Evolutionary conservation across 179 eudicot genomes (phyloP).

Genomic region (Monotropa hypopitys): DNA sequence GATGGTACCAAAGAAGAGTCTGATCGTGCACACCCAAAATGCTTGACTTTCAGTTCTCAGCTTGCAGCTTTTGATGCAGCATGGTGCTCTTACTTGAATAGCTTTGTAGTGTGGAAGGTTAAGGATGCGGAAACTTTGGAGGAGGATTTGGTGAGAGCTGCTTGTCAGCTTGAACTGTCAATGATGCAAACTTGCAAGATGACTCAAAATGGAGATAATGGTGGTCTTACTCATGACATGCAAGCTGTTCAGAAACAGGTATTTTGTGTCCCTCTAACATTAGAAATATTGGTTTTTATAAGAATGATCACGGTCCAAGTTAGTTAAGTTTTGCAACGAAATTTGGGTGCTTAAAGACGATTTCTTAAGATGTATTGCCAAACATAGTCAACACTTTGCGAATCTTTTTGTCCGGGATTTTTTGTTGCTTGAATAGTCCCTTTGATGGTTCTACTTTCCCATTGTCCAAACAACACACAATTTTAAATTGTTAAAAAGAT

Average conservation of each 20-base stretch:
- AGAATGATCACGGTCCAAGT: neutral
- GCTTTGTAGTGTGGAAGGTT: conserved; percentile 88
- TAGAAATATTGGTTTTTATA: neutral
- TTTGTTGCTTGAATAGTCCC: neutral
- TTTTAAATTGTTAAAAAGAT: neutral
- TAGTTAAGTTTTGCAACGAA: neutral
- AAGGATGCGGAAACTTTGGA: conserved; percentile 78
- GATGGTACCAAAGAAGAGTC: conserved; percentile 13
- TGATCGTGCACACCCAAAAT: neutral
- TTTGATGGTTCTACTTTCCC: neutral
- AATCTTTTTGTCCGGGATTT: no score
- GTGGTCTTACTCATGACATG: conserved; percentile 74
- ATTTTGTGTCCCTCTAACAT: neutral
- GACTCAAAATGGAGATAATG: conserved; percentile 49
- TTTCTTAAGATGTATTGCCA: no score
- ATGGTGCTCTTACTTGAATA: conserved; percentile 80
- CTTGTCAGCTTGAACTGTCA: conserved; percentile 88
- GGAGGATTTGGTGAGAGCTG: conserved; percentile 93
- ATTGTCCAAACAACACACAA: neutral
- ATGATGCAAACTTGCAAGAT: conserved; percentile 94
- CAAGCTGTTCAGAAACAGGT: conserved; percentile 93
- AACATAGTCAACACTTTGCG: no score
- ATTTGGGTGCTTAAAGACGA: neutral
- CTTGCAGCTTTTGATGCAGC: conserved; percentile 79
- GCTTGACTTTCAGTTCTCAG: conserved; percentile 50